Percentiles rank a stretch among this genome's conserved stretches.
phyloP scores from a whole-genome alignment of 2,329 filamentous ascomycete species.

The Apiospora aurea region DNA sequence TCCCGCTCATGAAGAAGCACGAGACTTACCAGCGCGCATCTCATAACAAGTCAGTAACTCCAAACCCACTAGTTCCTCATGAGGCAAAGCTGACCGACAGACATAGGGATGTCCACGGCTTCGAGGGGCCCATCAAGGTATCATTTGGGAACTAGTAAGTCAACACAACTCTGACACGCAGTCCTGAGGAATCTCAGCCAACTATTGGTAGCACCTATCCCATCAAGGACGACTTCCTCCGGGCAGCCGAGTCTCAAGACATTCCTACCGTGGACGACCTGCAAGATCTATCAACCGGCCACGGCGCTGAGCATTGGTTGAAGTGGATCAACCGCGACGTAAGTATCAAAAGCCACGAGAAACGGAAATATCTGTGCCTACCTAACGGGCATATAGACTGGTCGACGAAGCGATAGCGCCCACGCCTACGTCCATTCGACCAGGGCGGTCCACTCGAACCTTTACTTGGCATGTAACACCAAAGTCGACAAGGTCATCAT shows the following conservation, averaged over 20 bases:
- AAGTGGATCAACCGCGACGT: constrained; percentile 82
- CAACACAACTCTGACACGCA: background rate
- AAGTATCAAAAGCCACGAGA: constrained; percentile 31
- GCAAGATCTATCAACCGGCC: constrained; percentile 72
- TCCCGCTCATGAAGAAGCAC: constrained; percentile 81
- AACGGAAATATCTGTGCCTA: background rate
- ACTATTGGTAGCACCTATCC: constrained; percentile 66
- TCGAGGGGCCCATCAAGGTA: constrained; percentile 82
- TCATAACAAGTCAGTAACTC: constrained; percentile 57
- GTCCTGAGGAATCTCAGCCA: constrained; percentile 1
- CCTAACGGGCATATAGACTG: constrained; percentile 53
- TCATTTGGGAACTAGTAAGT: constrained; percentile 76
- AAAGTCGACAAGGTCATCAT: constrained; percentile 81
- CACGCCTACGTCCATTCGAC: constrained; percentile 82
- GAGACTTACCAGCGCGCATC: constrained; percentile 76
- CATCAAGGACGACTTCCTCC: constrained; percentile 81
- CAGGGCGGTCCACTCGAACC: constrained; percentile 71
- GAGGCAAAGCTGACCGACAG: constrained; percentile 29
- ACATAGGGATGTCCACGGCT: constrained; percentile 71
- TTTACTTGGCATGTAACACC: constrained; percentile 77
- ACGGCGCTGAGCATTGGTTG: constrained; percentile 82
- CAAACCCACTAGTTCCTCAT: too few species aligned
- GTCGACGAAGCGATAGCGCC: constrained; percentile 77
- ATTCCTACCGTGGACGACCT: constrained; percentile 79
- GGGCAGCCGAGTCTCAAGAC: constrained; percentile 74